A percentile compares a stretch with the other conserved stretches of the same genome.
Evolutionary conservation across 768 basidiomycete genomes (phyloP).

Genomic region (Suillus hirtellus): DNA sequence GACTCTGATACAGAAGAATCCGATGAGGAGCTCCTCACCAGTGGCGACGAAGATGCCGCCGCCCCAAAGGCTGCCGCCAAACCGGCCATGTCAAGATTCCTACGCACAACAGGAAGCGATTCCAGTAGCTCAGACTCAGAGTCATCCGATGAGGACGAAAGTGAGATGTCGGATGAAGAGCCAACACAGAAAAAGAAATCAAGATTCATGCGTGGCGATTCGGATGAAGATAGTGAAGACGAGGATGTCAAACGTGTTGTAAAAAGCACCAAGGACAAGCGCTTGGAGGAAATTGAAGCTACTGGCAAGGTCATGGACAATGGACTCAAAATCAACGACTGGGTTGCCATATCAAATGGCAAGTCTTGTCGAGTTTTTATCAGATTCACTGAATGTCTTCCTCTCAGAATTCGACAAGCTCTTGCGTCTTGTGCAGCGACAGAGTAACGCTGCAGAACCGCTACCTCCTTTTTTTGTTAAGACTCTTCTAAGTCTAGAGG

Average conservation of each 20-base stretch:
- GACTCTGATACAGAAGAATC: constrained; percentile 73
- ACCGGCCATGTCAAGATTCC: constrained; percentile 69
- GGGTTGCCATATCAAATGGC: constrained; percentile 91
- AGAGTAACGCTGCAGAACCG: constrained; percentile 82
- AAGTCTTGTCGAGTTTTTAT: constrained; percentile 23
- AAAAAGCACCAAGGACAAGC: constrained; percentile 86
- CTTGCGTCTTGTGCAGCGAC: constrained; percentile 82
- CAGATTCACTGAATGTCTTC: constrained; percentile 8
- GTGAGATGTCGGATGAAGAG: constrained; percentile 41
- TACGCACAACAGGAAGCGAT: constrained; percentile 63
- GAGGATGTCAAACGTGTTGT: constrained; percentile 72
- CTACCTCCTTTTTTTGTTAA: constrained; percentile 85
- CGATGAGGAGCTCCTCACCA: constrained; percentile 74
- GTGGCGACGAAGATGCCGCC: constrained; percentile 63
- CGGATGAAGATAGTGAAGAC: constrained; percentile 56
- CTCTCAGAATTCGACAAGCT: constrained; percentile 93
- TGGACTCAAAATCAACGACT: constrained; percentile 94
- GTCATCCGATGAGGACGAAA: constrained; percentile 55
- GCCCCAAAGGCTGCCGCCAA: constrained; percentile 49
- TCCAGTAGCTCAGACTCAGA: constrained; percentile 57
- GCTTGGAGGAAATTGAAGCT: constrained; percentile 92
- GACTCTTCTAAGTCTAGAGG: constrained; percentile 73
- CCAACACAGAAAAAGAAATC: constrained; percentile 41
- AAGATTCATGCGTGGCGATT: constrained; percentile 45
- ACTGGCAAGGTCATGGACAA: constrained; percentile 92